phyloP scores from a whole-genome alignment of 192 early-diverging fungal species.

The Coemansia sp. region DNA sequence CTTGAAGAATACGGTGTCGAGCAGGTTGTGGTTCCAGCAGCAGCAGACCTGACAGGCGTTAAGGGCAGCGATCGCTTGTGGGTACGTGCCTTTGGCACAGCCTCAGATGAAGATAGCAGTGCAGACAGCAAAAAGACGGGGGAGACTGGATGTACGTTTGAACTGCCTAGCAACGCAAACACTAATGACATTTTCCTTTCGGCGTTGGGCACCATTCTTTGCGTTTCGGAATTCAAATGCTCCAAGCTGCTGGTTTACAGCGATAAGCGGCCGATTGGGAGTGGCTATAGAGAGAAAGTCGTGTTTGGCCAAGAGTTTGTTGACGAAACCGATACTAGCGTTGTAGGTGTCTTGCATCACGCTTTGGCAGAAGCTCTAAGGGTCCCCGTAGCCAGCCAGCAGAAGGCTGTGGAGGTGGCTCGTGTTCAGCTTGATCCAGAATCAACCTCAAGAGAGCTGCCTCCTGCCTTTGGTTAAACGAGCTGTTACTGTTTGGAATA shows the following conservation, averaged over 20 bases:
- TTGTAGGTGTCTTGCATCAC: slow-evolving; percentile 20
- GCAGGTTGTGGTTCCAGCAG: slow-evolving; percentile 26
- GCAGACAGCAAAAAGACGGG: background rate
- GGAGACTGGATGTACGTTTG: background rate
- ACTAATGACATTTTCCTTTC: slow-evolving; percentile 39
- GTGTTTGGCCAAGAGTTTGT: slow-evolving; percentile 41
- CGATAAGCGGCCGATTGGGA: slow-evolving; percentile 43
- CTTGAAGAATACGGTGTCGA: slow-evolving; percentile 27
- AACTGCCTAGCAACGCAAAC: slow-evolving; percentile 13
- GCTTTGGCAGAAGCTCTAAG: slow-evolving; percentile 15
- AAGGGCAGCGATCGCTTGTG: slow-evolving; percentile 19
- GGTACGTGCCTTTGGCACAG: slow-evolving; percentile 1
- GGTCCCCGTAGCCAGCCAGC: background rate
- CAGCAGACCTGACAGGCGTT: slow-evolving; percentile 23
- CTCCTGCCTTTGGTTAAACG: slow-evolving; percentile 21
- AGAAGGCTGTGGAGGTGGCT: slow-evolving; percentile 7
- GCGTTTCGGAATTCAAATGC: slow-evolving; percentile 19
- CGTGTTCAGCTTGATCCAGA: slow-evolving; percentile 36
- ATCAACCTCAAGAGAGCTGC: slow-evolving; percentile 14
- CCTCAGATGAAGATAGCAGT: no score
- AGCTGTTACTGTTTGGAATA: background rate
- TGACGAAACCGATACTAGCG: slow-evolving; percentile 17
- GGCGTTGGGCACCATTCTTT: slow-evolving; percentile 15
- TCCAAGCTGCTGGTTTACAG: slow-evolving; percentile 22
- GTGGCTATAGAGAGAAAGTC: slow-evolving; percentile 29